Conservation (phyloP, 257 asterid genomes). For the Forsythia suspensa region DNA sequence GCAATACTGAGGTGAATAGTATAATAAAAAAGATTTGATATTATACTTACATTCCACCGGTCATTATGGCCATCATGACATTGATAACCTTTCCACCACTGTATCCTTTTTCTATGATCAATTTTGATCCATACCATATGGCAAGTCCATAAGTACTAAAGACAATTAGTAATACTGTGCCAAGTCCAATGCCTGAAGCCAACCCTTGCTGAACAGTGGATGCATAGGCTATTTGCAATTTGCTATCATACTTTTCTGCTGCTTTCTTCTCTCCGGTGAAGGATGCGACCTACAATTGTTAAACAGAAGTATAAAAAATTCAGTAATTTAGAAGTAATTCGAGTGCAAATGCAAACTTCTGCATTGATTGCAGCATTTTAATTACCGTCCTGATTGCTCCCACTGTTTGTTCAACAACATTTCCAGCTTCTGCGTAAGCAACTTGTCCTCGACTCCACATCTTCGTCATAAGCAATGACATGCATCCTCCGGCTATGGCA, state of each 20-base stretch:
- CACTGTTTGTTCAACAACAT: constrained; percentile 54
- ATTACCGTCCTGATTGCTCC: constrained; percentile 61
- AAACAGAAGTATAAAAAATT: not conserved
- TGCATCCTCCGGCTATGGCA: constrained; percentile 33
- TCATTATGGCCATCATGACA: constrained; percentile 56
- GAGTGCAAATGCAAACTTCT: not conserved
- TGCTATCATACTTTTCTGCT: constrained; percentile 40
- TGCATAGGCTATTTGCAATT: constrained; percentile 41
- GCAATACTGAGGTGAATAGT: not conserved
- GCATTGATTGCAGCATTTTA: not conserved
- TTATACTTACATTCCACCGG: constrained; percentile 62
- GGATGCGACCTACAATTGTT: constrained; percentile 56
- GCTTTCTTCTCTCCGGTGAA: constrained; percentile 63
- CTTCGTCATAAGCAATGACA: constrained; percentile 41
- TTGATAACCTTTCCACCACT: constrained; percentile 51
- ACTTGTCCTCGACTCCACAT: constrained; percentile 45
- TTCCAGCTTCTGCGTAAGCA: constrained; percentile 67
- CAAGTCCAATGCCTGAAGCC: constrained; percentile 60
- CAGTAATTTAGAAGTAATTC: not conserved
- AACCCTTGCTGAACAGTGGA: constrained; percentile 49
- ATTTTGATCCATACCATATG: constrained; percentile 55
- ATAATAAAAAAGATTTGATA: not conserved
- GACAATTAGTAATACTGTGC: constrained; percentile 32
- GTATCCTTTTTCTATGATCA: constrained; percentile 50
- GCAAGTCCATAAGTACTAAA: constrained; percentile 58